Percentiles rank a stretch among this genome's conserved stretches.
These are phyloP conservation scores for Colletotrichum sp. DNA, from an alignment of 2,329 filamentous ascomycete genomes.

Conservation along the genomic window DNA sequence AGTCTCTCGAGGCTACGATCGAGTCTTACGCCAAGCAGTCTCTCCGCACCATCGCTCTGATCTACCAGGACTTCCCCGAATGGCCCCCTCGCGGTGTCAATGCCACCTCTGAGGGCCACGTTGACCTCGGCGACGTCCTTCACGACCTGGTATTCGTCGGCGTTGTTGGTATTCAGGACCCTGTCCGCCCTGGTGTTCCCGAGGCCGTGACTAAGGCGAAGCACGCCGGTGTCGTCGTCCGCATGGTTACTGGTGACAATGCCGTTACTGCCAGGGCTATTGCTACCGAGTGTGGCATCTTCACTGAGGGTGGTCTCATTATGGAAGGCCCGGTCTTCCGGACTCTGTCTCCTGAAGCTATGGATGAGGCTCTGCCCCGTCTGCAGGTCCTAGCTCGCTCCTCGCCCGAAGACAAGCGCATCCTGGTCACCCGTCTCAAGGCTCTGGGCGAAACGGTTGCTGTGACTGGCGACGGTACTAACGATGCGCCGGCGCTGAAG, in stretches of 20 bases:
- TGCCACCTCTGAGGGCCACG: slow-evolving; percentile 68
- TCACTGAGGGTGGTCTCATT: slow-evolving; percentile 64
- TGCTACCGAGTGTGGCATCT: slow-evolving; percentile 68
- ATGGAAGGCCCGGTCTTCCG: slow-evolving; percentile 70
- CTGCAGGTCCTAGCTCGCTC: slow-evolving; percentile 60
- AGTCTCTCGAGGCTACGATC: slow-evolving; percentile 59
- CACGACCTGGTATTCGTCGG: slow-evolving; percentile 74
- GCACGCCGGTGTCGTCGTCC: slow-evolving; percentile 68
- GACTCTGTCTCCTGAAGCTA: slow-evolving; percentile 56
- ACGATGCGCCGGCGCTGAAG: slow-evolving; percentile 69
- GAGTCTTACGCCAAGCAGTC: slow-evolving; percentile 66
- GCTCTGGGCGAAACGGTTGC: slow-evolving; percentile 62
- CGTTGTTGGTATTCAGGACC: slow-evolving; percentile 74
- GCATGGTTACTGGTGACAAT: slow-evolving; percentile 78
- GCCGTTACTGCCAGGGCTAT: slow-evolving; percentile 67
- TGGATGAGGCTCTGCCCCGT: slow-evolving; percentile 56
- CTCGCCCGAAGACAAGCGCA: slow-evolving; percentile 63
- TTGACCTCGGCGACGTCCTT: slow-evolving; percentile 60
- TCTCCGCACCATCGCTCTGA: slow-evolving; percentile 77
- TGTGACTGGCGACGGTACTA: slow-evolving; percentile 71
- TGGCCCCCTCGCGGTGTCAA: slow-evolving; percentile 70
- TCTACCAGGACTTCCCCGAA: slow-evolving; percentile 74
- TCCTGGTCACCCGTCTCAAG: slow-evolving; percentile 61
- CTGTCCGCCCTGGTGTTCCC: slow-evolving; percentile 67
- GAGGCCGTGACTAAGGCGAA: slow-evolving; percentile 68